These are phyloP conservation scores for Pythium angustatum DNA, from an alignment of 352 stramenopile species.

Conservation along the genomic window DNA sequence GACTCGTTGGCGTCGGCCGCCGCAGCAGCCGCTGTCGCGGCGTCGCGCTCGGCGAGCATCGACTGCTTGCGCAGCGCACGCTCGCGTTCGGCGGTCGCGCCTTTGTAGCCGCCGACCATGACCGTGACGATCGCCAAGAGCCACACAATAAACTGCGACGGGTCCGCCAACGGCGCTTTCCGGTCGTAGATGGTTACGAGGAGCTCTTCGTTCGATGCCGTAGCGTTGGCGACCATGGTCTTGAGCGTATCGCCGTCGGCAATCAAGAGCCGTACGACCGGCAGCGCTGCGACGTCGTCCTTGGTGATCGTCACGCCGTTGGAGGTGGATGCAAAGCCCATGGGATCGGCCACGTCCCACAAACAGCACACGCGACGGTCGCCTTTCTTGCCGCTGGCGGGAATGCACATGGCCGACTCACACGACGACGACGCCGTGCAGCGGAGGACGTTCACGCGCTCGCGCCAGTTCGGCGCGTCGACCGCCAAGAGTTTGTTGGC, in stretches of 20 bases:
- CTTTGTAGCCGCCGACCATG: conserved; percentile 73
- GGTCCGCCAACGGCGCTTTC: conserved; percentile 55
- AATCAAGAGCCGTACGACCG: conserved; percentile 74
- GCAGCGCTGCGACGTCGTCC: conserved; percentile 47
- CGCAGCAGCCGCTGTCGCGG: neutral
- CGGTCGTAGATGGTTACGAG: conserved; percentile 68
- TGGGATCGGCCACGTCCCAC: conserved; percentile 78
- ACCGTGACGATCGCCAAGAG: conserved; percentile 74
- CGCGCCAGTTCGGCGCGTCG: conserved; percentile 31
- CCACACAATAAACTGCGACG: conserved; percentile 75
- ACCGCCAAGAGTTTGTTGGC: conserved; percentile 34
- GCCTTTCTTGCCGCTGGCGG: conserved; percentile 36
- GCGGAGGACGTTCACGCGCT: conserved; percentile 41
- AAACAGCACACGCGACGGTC: conserved; percentile 67
- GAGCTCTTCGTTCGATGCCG: conserved; percentile 32
- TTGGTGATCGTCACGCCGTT: conserved; percentile 37
- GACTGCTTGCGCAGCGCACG: conserved; percentile 46
- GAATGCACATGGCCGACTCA: conserved; percentile 63
- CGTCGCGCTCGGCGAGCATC: conserved; percentile 14
- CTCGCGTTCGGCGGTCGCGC: conserved; percentile 60
- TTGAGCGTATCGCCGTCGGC: conserved; percentile 60
- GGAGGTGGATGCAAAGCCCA: conserved; percentile 49
- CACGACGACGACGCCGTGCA: conserved; percentile 49
- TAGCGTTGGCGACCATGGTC: conserved; percentile 30
- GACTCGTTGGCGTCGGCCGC: conserved; percentile 45